Evolutionary conservation across 441 rosid genomes (phyloP).

Genomic region (Syzygium malaccense): DNA sequence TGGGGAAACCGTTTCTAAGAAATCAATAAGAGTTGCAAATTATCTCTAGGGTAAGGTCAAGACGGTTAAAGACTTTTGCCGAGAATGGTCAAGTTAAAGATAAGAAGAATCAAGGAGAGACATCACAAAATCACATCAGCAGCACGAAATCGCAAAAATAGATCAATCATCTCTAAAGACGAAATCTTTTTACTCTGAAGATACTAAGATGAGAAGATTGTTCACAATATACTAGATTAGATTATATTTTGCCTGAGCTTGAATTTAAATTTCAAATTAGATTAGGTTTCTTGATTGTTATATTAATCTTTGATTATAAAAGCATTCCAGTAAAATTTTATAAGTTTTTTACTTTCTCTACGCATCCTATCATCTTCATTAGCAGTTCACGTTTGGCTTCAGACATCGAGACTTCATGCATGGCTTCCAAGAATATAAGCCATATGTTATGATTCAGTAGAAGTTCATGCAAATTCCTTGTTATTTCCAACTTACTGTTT

Average conservation of each 20-base stretch:
- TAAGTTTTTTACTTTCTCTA: background rate
- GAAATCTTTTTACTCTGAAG: background rate
- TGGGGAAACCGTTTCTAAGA: background rate
- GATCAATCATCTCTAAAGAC: background rate
- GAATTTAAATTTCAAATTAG: background rate
- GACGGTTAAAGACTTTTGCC: background rate
- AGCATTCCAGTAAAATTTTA: background rate
- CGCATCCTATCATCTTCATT: background rate
- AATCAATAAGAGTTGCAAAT: background rate
- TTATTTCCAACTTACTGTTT: rapidly evolving
- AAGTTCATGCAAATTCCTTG: background rate
- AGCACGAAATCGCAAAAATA: background rate
- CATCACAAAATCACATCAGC: background rate
- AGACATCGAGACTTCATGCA: background rate
- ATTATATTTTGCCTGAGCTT: background rate
- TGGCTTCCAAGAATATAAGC: background rate
- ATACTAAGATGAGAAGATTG: background rate
- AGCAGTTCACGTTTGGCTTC: background rate
- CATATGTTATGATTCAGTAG: background rate
- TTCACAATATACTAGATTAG: background rate
- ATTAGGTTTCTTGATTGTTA: background rate
- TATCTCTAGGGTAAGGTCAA: background rate
- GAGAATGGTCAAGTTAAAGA: background rate
- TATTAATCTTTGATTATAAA: background rate
- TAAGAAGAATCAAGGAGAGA: background rate